Evolutionary conservation across 1,284 basidiomycete genomes (phyloP), one percentile per base, ranked within the genome.

Genomic region (Rhodotorula sp.): DNA sequence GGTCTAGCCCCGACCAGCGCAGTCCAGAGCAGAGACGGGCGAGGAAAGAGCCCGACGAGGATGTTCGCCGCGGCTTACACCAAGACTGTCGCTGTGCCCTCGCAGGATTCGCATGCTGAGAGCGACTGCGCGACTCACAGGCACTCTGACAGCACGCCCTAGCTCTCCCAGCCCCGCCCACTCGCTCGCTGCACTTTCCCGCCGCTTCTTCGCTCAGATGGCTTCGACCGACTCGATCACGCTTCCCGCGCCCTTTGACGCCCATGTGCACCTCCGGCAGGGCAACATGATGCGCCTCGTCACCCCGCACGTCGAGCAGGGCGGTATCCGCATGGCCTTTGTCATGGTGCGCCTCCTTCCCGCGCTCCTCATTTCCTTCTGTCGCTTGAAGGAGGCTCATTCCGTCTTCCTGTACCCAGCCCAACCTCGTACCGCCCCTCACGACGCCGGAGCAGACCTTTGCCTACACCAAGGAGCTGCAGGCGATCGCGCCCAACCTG

Each of bases 341-440:
- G 93, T 99, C 61, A 99, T 99, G 97, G 93, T 92, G 79, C 59
- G 82, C 81, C 62, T 17, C 17, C 61, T 57, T n/a, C n/a, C n/a
- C n/a, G n/a, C n/a, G n/a, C n/a, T n/a, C n/a, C n/a, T n/a, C n/a
- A n/a, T n/a, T n/a, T n/a, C n/a, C n/a, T n/a, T n/a, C n/a, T n/a
- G n/a, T n/a, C n/a, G n/a, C n/a, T n/a, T n/a, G n/a, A n/a, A n/a
- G n/a, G 66, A 52, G 46, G 45, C 53, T 53, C 25, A 54, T 14
- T 45, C n/a, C 10, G n/a, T 7, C 16, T 13, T 19, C 12, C 52
- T 46, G 42, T 42, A 3, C n/a, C 57, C 74, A 96, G 93, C 97
- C 97, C 71, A 99, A 99, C 82, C 87, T 97, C 56, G 88, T 89
- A 66, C 97, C 97, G 42, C 97, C 97, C 3, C 88, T 99, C 78